These are phyloP conservation scores for Panus rudis DNA, from an alignment of 768 basidiomycete genomes.

Conservation along the genomic window DNA sequence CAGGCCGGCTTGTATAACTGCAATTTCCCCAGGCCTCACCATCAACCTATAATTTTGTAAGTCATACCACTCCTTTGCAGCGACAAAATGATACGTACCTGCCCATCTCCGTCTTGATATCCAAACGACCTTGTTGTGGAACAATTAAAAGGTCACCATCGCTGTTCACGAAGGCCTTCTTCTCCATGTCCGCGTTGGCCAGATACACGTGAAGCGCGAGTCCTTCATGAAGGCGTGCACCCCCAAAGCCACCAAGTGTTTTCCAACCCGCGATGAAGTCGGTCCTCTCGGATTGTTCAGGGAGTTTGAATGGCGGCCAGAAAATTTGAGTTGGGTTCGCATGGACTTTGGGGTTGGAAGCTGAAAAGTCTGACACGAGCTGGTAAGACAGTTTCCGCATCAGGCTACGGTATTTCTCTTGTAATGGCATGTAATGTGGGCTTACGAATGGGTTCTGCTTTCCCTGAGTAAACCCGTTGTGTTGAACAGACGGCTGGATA, in stretches of 20 bases:
- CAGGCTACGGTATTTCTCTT: neutral
- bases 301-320: slow-evolving; percentile 52
- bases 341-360: slow-evolving; percentile 50
- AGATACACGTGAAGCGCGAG: slow-evolving; percentile 54
- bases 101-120: slow-evolving; percentile 60
- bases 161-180: slow-evolving; percentile 48
- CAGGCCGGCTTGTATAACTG: slow-evolving; percentile 55
- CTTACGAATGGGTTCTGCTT: slow-evolving; percentile 49
- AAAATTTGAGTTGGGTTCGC: slow-evolving; percentile 53
- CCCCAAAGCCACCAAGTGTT: slow-evolving; percentile 52
- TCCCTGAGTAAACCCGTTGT: slow-evolving; percentile 47
- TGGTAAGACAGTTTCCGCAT: slow-evolving; percentile 12
- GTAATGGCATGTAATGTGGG: slow-evolving; percentile 1
- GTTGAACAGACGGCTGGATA: slow-evolving; percentile 55
- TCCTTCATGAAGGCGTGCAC: slow-evolving; percentile 50
- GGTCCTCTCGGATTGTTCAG: slow-evolving; percentile 28
- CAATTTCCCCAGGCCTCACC: slow-evolving; percentile 52
- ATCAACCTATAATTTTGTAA: slow-evolving; percentile 33
- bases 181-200: slow-evolving; percentile 50
- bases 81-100: slow-evolving; percentile 32
- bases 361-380: slow-evolving; percentile 52
- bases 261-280: slow-evolving; percentile 53
- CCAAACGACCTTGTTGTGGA: slow-evolving; percentile 54
- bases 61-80: neutral
- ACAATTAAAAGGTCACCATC: slow-evolving; percentile 59